Conservation (phyloP, 2,329 filamentous ascomycete genomes). For the Rutstroemia sp. region DNA sequence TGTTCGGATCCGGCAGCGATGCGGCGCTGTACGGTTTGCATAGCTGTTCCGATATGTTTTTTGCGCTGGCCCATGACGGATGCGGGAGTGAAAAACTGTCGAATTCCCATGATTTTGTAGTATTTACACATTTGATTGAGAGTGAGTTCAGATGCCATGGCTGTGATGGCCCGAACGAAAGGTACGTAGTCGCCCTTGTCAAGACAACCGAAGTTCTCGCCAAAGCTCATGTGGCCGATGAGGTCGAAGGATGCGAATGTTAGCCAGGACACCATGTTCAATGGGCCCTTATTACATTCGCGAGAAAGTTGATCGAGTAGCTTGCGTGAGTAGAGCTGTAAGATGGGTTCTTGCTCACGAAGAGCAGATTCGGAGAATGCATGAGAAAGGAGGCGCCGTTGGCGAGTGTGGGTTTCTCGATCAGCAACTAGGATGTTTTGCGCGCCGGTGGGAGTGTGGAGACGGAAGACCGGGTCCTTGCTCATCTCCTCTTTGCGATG, state of each 20-base stretch:
- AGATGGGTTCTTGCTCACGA: constrained; percentile 25
- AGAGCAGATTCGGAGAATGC: constrained; percentile 29
- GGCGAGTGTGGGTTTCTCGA: constrained; percentile 17
- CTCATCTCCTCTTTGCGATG: neutral
- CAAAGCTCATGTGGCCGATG: constrained; percentile 14
- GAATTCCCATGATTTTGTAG: neutral
- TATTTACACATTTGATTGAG: neutral
- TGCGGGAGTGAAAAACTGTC: neutral
- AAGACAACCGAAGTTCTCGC: constrained; percentile 8
- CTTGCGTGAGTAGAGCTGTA: constrained; percentile 8
- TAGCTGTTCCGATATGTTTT: neutral
- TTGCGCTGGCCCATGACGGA: neutral
- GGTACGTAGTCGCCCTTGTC: neutral
- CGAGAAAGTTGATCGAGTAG: neutral
- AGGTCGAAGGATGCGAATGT: constrained; percentile 14
- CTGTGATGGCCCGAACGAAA: neutral
- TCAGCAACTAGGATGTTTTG: neutral
- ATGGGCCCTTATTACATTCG: constrained; percentile 1
- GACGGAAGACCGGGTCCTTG: neutral
- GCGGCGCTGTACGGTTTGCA: neutral
- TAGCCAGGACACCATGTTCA: constrained; percentile 9
- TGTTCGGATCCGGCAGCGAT: neutral
- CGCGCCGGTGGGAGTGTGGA: neutral
- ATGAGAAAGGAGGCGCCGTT: constrained; percentile 22
- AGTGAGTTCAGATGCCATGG: neutral